Base-by-base conservation (phyloP, 2,329 filamentous ascomycete species). In the Pyrenochaeta sp. region DNA sequence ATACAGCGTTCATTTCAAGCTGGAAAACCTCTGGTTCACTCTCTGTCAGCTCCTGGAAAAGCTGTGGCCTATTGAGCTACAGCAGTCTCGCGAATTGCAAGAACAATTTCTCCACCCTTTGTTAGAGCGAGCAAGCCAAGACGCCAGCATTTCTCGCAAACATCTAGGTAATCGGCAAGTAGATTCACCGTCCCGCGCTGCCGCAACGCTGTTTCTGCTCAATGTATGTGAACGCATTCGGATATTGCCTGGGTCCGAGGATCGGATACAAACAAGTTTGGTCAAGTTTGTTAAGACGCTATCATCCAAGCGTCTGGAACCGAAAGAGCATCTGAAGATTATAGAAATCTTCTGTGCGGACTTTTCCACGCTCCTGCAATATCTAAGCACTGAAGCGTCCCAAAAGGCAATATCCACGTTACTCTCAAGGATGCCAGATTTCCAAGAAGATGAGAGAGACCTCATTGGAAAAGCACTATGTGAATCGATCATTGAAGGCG, bases 21-120 rank as follows among this genome's bases (percentile, higher is more conserved):
- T 64, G 5, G 51, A 50, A 0, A 35, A 56, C 7, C 55, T 51
- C 1, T 71, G 68, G 67, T 57, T 55, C n/a, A 57, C 57, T 4
- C 11, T 70, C n/a, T 60, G 60, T 20, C 58, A 61, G 26, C 39
- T 69, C 1, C 14, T 64, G n/a, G 37, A 41, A 6, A 52, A 58
- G 18, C 45, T 71, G 6, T 71, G 68, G 68, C 63, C 65, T 1
- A 41, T 67, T 6, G 46, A 62, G 17, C 26, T 70, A 7, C 65
- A 68, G n/a, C n/a, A 36, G 32, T 7, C 68, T 63, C 13, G 24
- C 44, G 6, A 31, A 54, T 22, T 53, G n/a, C 67, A 68, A 31
- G 43, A 61, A 20, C 46, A 56, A 4, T 21, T 58, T 4, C 28
- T 70, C 4, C 45, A 55, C 13, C 63, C 65, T 2, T 31, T 68